A percentile compares a stretch with the other conserved stretches of the same genome.
Evolutionary conservation across 768 basidiomycete species (phyloP).

Genomic region (Boletus vinaceobasis): DNA sequence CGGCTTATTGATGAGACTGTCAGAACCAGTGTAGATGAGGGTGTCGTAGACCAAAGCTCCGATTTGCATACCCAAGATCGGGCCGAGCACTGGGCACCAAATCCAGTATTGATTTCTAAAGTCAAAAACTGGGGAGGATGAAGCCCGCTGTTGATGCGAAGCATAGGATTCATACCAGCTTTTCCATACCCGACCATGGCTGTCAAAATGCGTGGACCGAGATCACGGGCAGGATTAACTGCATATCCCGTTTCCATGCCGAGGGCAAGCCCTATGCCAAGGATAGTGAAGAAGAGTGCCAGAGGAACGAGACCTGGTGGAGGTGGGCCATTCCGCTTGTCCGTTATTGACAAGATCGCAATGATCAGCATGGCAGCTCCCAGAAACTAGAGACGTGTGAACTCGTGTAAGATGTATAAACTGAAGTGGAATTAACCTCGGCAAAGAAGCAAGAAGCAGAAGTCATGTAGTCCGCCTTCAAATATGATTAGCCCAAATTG

Average conservation of each 20-base stretch:
- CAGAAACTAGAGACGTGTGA: conserved; percentile 42
- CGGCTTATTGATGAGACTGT: conserved; percentile 54
- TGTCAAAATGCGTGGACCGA: conserved; percentile 65
- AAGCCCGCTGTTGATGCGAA: background rate
- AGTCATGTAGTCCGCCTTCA: conserved; percentile 41
- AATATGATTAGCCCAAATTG: conserved; percentile 7
- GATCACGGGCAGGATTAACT: conserved; percentile 69
- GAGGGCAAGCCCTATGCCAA: conserved; percentile 56
- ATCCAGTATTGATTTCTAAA: conserved; percentile 64
- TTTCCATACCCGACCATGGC: conserved; percentile 71
- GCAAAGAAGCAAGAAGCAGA: conserved; percentile 44
- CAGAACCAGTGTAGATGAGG: conserved; percentile 53
- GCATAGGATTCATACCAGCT: conserved; percentile 36
- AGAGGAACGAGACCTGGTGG: conserved; percentile 52
- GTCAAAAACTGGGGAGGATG: conserved; percentile 17
- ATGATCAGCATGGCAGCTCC: conserved; percentile 54
- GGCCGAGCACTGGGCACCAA: conserved; percentile 62
- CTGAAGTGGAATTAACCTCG: conserved; percentile 30
- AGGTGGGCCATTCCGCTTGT: conserved; percentile 48
- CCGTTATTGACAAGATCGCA: conserved; percentile 50
- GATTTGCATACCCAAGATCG: conserved; percentile 54
- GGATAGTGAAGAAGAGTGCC: conserved; percentile 50
- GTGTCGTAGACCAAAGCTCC: conserved; percentile 58
- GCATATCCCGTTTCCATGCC: conserved; percentile 68
- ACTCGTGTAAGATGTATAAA: background rate